phyloP scores from a whole-genome alignment of 306 rosid species.

The Ormosia semicastrata region DNA sequence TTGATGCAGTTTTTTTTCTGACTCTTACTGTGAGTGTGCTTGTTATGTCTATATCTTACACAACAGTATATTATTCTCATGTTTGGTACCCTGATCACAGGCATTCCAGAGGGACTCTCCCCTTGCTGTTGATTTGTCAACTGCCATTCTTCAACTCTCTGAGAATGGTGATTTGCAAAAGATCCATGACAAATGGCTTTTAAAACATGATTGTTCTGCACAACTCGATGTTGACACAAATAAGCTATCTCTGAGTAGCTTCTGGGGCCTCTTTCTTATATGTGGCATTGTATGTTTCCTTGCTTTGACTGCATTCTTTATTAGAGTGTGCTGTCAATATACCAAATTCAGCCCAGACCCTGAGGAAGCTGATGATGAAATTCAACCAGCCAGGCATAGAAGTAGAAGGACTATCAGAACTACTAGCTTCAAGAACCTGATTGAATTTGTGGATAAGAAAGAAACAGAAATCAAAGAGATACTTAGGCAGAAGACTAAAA shows the following conservation, averaged over 20 bases:
- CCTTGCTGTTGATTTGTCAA: constrained; percentile 86
- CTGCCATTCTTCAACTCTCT: constrained; percentile 95
- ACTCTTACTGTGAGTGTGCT: not conserved
- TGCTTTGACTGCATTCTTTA: constrained; percentile 55
- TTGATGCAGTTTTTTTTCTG: not conserved
- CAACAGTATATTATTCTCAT: not conserved
- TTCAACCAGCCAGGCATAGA: constrained; percentile 22
- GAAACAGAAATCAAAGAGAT: constrained; percentile 68
- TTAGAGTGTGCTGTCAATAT: constrained; percentile 56
- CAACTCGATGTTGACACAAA: constrained; percentile 34
- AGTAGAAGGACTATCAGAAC: not conserved
- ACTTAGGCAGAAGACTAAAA: constrained; percentile 46
- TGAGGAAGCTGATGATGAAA: constrained; percentile 37
- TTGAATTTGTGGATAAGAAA: constrained; percentile 58
- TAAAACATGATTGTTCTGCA: constrained; percentile 42
- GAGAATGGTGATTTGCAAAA: constrained; percentile 96
- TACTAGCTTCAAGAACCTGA: constrained; percentile 51
- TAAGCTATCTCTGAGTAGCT: constrained; percentile 67
- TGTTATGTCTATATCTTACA: not conserved
- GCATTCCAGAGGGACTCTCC: constrained; percentile 97
- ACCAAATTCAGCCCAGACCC: constrained; percentile 47
- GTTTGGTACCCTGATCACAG: constrained; percentile 43
- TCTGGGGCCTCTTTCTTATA: constrained; percentile 91
- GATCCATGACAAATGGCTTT: constrained; percentile 87
- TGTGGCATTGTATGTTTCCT: constrained; percentile 65